Base-by-base conservation (phyloP, 306 rosid genomes). In the Vigna radiata region DNA sequence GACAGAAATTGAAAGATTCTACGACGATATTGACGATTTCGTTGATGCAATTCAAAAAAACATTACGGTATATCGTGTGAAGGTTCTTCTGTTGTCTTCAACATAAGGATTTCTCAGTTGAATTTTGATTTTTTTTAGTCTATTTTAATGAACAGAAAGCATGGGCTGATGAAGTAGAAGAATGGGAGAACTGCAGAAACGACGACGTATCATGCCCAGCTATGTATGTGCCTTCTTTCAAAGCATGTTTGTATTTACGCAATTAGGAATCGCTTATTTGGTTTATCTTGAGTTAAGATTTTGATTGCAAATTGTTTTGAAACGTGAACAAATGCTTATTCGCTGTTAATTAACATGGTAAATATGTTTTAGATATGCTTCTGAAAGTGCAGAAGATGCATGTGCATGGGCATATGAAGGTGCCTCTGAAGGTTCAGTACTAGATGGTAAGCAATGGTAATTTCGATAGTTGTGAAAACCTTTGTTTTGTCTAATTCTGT, bases 341-440 rank as follows among this genome's bases (percentile, higher is more conserved):
- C 6, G 6, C 8, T 39, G 43, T 76, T 69, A 61, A 82, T 76
- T 69, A 61, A 82, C 17, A 23, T 33, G 66, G 55, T 17, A 11
- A 21, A 47, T 19, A 19, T 44, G 10, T 76, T 78, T 78, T 77
- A 94, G 98, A 81, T 91, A 91, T 74, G 98, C 97, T 71, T 69
- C 91, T 46, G 97, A 94, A 83, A 74, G 97, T 53, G 83, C 77
- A 62, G 2, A 85, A 79, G 91, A 88, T 63, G 98, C 97, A 3
- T 94, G 97, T 77, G 54, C 84, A 49, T 92, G 86, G 91, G 96
- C 96, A 65, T 90, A 94, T 79, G 78, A 77, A 81, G 97, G 79
- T 18, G 97, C 73, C 19, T 16, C 76, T 15, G 89, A 92, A 77
- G 88, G 83, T 59, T 86, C 95, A 73, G 84, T 65, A 41, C 86